Base-by-base conservation (phyloP, 2,329 filamentous ascomycete genomes). In the Paecilomyces sp. region DNA sequence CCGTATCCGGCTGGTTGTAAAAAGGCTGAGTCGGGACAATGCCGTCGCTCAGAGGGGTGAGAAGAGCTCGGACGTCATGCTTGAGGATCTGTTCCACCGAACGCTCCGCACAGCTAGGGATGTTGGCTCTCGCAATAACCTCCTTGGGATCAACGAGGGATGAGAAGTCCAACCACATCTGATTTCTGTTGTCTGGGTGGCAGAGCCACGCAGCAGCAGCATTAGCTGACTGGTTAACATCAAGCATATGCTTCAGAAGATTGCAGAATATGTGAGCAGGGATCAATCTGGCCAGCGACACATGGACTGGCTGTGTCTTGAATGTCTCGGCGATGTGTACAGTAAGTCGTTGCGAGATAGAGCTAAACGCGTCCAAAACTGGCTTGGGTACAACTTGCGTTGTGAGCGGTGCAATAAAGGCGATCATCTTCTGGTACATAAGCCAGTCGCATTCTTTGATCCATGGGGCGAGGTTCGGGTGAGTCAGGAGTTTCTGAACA, bases 371-470 rank as follows among this genome's bases (percentile, higher is more conserved):
- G 68, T 92, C 90, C 61, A 97, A 81, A 6, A 97, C 92, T 3
- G 88, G 84, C 60, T 92, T 90, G 1, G 94, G 94, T 3, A 96
- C 88, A 13, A 96, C 92, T 72, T 97, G 92, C 7, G 97, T 82
- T 3, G 91, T 94, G 50, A 97, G 81, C n/a, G 88, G 87, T 1
- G 90, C 89, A 50, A 97, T 86, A 62, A 97, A 95, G 58, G 88
- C 88, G 77, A 97, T 92, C 89, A 97, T 96, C 66, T 92, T 92
- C 73, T 97, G 92, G 72, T 99, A 99, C 78, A 97, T 90, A 34
- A 93, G 83, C 77, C 94, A 95, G 73, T 99, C 94, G 72, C 91
- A 96, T 72, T 96, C 89, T 71, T 94, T 90, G 62, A 99, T 95
- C 94, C 94, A 99, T 1, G 89, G 84, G 2, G 92, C 91, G 58